These are phyloP conservation scores for Pseudopithomyces maydicus DNA, from an alignment of 2,329 filamentous ascomycete genomes.

Conservation along the genomic window DNA sequence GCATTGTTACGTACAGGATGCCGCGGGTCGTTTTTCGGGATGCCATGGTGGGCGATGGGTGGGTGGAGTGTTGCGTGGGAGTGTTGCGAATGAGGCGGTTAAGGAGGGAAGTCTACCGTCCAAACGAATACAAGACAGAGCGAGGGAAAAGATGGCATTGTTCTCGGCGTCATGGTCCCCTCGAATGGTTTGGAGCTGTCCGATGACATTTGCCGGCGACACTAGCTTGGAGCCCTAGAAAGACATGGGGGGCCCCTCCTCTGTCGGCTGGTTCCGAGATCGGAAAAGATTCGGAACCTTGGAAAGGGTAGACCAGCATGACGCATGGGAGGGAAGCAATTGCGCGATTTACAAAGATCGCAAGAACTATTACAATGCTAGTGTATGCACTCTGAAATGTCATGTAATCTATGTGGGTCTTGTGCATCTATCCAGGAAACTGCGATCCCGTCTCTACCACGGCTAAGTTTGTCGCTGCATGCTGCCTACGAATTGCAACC, in stretches of 20 bases:
- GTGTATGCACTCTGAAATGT: no score
- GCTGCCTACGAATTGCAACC: not conserved
- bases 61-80: not conserved
- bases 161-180: not conserved
- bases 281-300: conserved; percentile 27
- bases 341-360: not conserved
- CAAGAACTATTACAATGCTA: not conserved
- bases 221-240: conserved; percentile 14
- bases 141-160: not conserved
- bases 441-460: no score
- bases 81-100: not conserved
- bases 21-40: conserved; percentile 57
- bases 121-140: not conserved
- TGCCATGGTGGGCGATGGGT: conserved; percentile 42
- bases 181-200: conserved; percentile 14
- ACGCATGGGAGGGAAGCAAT: not conserved
- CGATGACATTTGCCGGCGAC: conserved; percentile 42
- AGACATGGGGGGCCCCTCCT: not conserved
- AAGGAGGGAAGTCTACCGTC: not conserved
- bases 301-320: conserved; percentile 7
- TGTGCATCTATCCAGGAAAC: no score
- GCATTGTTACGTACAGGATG: conserved; percentile 85
- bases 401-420: no score
- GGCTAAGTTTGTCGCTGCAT: not conserved
- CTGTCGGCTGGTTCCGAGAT: conserved; percentile 23